These are phyloP conservation scores for Xerocomus potaroensis DNA, from an alignment of 768 basidiomycete genomes.

Conservation along the genomic window DNA sequence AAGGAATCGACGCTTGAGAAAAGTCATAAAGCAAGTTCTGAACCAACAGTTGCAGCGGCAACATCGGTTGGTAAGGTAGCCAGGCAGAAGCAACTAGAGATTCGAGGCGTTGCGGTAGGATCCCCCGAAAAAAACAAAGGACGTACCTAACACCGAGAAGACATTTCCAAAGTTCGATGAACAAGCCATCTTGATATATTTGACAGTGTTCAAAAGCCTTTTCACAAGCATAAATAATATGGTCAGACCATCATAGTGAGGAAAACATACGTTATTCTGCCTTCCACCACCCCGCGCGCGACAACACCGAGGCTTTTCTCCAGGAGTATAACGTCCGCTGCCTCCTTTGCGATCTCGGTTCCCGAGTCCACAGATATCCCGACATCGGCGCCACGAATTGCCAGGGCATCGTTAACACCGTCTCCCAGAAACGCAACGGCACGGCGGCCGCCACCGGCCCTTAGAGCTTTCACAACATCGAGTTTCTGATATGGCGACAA, in stretches of 20 bases:
- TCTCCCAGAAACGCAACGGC: constrained; percentile 31
- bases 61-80: constrained; percentile 36
- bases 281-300: constrained; percentile 30
- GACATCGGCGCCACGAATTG: constrained; percentile 30
- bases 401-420: constrained; percentile 30
- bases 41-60: constrained; percentile 29
- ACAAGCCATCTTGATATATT: constrained; percentile 37
- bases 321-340: constrained; percentile 34
- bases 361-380: constrained; percentile 33
- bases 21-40: constrained; percentile 36
- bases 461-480: constrained; percentile 30
- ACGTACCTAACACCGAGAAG: constrained; percentile 30
- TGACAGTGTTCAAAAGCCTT: constrained; percentile 34
- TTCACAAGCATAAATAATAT: constrained; percentile 9
- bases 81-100: constrained; percentile 33
- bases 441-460: constrained; percentile 22
- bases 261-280: constrained; percentile 29
- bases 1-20: constrained; percentile 35
- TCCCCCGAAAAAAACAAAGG: not conserved
- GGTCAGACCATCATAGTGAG: not conserved
- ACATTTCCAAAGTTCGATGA: constrained; percentile 36
- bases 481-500: constrained; percentile 33
- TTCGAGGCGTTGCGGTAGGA: not conserved
- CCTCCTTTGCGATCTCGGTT: constrained; percentile 36
- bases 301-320: constrained; percentile 36